Evolutionary conservation across 495 filamentous ascomycete species (phyloP).

Genomic region (Friedmanniomyces simplex): DNA sequence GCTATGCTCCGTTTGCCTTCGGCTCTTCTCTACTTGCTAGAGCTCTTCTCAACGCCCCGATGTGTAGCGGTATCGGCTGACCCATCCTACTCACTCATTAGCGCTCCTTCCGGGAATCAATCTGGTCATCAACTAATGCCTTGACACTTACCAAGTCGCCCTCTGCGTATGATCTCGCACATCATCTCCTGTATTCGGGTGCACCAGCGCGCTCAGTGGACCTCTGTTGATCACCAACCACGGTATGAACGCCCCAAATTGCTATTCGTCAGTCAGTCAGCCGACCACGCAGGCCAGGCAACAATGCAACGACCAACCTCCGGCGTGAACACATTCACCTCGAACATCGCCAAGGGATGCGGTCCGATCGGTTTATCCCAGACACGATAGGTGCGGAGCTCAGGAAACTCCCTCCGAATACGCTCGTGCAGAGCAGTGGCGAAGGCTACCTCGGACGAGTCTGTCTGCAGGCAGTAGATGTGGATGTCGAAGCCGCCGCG

Average conservation of each 20-base stretch:
- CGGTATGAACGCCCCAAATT: constrained; percentile 78
- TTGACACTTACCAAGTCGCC: constrained; percentile 53
- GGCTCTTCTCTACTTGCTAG: neutral
- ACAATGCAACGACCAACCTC: neutral
- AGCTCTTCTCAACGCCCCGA: constrained; percentile 40
- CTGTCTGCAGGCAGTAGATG: constrained; percentile 57
- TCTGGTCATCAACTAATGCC: neutral
- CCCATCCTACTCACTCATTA: constrained; percentile 42
- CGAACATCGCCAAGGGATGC: constrained; percentile 80
- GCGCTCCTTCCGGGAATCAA: neutral
- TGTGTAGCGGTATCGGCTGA: constrained; percentile 57
- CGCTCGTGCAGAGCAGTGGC: constrained; percentile 65
- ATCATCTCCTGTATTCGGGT: constrained; percentile 48
- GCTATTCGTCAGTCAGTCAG: constrained; percentile 21
- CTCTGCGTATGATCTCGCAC: constrained; percentile 62
- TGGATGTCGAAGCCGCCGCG: constrained; percentile 61
- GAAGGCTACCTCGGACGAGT: constrained; percentile 50
- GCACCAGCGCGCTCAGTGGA: constrained; percentile 66
- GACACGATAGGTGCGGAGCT: constrained; percentile 70
- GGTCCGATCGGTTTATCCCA: constrained; percentile 73
- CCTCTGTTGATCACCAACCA: constrained; percentile 81
- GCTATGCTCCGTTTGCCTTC: neutral
- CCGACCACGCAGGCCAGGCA: neutral
- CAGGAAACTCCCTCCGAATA: constrained; percentile 77
- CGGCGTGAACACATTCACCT: constrained; percentile 79